Conservation (phyloP, 352 stramenopile species). For the Phytophthora ramorum region DNA sequence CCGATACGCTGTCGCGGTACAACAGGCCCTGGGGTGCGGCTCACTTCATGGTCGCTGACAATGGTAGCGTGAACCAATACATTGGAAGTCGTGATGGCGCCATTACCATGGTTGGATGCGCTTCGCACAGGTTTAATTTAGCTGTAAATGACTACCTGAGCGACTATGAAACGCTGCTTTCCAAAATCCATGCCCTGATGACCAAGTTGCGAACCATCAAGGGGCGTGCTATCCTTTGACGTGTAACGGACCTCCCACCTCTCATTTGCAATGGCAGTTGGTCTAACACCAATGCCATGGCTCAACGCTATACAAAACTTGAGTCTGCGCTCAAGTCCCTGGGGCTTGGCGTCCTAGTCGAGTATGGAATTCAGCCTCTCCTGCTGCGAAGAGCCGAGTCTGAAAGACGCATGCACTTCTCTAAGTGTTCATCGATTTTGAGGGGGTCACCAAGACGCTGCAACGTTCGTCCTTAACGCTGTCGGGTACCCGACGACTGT, state of each 20-base stretch:
- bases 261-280: slow-evolving; percentile 20
- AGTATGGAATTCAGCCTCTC: slow-evolving; percentile 14
- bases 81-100: slow-evolving; percentile 19
- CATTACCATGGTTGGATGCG: too few species aligned
- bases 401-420: slow-evolving; percentile 8
- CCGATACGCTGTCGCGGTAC: slow-evolving; percentile 19
- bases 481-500: slow-evolving; percentile 4
- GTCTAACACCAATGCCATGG: slow-evolving; percentile 20
- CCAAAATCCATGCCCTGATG: slow-evolving; percentile 16
- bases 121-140: too few species aligned
- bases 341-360: slow-evolving; percentile 14
- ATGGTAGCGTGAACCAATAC: slow-evolving; percentile 36
- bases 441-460: slow-evolving; percentile 25
- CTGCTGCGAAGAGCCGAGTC: slow-evolving; percentile 6
- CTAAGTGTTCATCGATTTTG: slow-evolving; percentile 11
- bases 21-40: slow-evolving; percentile 23
- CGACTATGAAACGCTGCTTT: slow-evolving; percentile 11
- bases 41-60: slow-evolving; percentile 26
- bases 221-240: not conserved
- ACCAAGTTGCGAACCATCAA: slow-evolving; percentile 11
- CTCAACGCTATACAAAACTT: slow-evolving; percentile 8
- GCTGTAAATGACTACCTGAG: slow-evolving; percentile 21
- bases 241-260: slow-evolving; percentile 4
- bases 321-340: slow-evolving; percentile 1
- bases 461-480: slow-evolving; percentile 20